Percentiles rank a stretch among this genome's conserved stretches.
These are phyloP conservation scores for Anisogramma anomala DNA, from an alignment of 2,329 filamentous ascomycete species.

Conservation along the genomic window DNA sequence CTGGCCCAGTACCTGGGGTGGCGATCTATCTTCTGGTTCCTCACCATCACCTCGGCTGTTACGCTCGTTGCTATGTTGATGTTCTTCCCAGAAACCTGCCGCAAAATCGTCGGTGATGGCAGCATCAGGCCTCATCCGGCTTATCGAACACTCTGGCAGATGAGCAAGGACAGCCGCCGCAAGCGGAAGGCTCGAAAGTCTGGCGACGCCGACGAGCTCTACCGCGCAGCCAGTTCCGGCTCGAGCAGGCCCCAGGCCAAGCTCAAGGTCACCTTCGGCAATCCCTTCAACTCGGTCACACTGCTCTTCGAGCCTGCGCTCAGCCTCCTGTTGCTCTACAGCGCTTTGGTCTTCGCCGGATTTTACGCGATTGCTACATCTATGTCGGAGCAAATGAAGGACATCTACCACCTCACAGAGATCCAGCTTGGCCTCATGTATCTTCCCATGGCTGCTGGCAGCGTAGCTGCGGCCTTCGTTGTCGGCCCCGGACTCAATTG, in stretches of 20 bases:
- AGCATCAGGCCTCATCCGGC: conserved; percentile 24
- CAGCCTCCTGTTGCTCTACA: conserved; percentile 33
- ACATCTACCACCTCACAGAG: conserved; percentile 49
- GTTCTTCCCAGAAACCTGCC: conserved; percentile 34
- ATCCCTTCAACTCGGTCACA: conserved; percentile 74
- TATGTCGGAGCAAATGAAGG: conserved; percentile 31
- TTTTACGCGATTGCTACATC: conserved; percentile 37
- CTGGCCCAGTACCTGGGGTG: conserved; percentile 37
- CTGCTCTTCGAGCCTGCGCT: conserved; percentile 79
- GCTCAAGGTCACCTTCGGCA: conserved; percentile 54
- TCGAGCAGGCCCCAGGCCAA: conserved; percentile 6
- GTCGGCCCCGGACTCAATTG: conserved; percentile 50
- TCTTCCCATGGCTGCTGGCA: conserved; percentile 38
- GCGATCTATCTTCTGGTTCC: conserved; percentile 41
- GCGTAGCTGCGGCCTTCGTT: conserved; percentile 32
- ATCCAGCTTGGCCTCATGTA: conserved; percentile 42
- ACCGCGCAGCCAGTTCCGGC: conserved; percentile 1
- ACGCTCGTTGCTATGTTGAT: conserved; percentile 27
- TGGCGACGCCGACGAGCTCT: conserved; percentile 5
- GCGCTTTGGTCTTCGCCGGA: conserved; percentile 35
- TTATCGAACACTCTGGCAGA: conserved; percentile 20
- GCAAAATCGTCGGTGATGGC: conserved; percentile 33
- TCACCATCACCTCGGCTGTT: conserved; percentile 27
- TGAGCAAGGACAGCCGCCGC: conserved; percentile 14
- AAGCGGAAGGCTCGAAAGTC: conserved; percentile 6